Base-by-base conservation (phyloP, 768 basidiomycete species). In the Suillus weaverae region DNA sequence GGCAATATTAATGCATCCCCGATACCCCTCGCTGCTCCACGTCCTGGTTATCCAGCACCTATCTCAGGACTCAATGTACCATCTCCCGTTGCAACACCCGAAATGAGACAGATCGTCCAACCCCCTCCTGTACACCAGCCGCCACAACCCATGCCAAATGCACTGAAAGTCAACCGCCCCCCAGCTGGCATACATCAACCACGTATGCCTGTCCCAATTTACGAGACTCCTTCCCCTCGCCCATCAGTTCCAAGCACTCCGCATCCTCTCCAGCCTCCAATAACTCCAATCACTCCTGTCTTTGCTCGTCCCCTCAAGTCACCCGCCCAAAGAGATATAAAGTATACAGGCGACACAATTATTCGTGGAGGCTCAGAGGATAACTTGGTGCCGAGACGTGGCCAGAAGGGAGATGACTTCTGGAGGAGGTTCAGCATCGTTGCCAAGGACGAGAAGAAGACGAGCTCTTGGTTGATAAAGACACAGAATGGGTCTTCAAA, bases 391-490 rank as follows among this genome's bases (percentile, higher is more conserved):
- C 88, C 90, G 2, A 80, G 80, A 46, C 83, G 90, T 53, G 90
- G 91, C 3, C 86, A 91, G 72, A 85, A 83, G 57, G 90, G 91
- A 0, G 91, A 94, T 70, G 89, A 93, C 70, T 94, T 94, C 77
- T 94, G 92, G 92, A 81, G 90, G 65, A 82, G 92, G 44, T 94
- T 94, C 77, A 91, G 89, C 66, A 92, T 93, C 81, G 87, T 94
- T 66, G 91, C 86, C 10, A 90, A 86, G 71, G 86, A 88, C 64
- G 87, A 90, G 68, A 80, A 81, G 71, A 86, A 86, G 69, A 81
- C 83, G 75, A 80, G 77, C 67, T 76, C 82, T 8, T 94, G 92
- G 92, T 80, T 94, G 43, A 76, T 73, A 57, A 86, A 92, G 74
- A 90, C 87, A 0, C 84, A 85, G 67, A 78, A 67, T 63, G 85